These are phyloP conservation scores for Niebla homalea DNA, from an alignment of 495 filamentous ascomycete genomes.

Conservation along the genomic window DNA sequence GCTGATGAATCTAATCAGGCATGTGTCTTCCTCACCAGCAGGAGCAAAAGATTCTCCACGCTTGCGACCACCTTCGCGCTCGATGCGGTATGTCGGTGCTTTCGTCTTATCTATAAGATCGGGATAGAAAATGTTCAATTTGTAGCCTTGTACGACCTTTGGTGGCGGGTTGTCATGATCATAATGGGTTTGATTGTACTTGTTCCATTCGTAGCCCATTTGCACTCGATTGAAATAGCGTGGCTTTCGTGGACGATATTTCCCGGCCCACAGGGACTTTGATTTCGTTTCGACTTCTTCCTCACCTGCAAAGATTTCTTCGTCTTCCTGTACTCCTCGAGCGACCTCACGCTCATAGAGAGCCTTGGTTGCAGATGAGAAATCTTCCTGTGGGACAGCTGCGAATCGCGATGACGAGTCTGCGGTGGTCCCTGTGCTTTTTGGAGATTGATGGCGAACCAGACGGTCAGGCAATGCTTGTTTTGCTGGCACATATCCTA, in stretches of 20 bases:
- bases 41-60: conserved; percentile 84
- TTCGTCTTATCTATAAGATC: conserved; percentile 94
- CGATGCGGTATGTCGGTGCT: conserved; percentile 88
- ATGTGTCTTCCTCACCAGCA: conserved; percentile 96
- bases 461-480: conserved; percentile 39
- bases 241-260: conserved; percentile 85
- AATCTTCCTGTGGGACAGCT: conserved; percentile 63
- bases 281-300: conserved; percentile 56
- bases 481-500: conserved; percentile 55
- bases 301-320: conserved; percentile 91
- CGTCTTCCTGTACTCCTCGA: conserved; percentile 79
- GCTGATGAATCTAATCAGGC: conserved; percentile 88
- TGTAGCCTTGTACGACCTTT: conserved; percentile 97
- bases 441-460: conserved; percentile 23
- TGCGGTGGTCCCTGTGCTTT: conserved; percentile 17
- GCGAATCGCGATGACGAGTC: conserved; percentile 52
- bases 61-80: conserved; percentile 78
- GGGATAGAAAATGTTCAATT: conserved; percentile 99
- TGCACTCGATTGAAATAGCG: conserved; percentile 96
- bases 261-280: conserved; percentile 72
- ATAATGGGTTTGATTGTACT: conserved; percentile 99
- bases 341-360: conserved; percentile 89
- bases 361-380: conserved; percentile 80
- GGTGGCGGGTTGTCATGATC: conserved; percentile 97
- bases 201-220: conserved; percentile 99